Evolutionary conservation across 176 grass and related monocot genomes (phyloP).

Genomic region (Paspalum vaginatum): DNA sequence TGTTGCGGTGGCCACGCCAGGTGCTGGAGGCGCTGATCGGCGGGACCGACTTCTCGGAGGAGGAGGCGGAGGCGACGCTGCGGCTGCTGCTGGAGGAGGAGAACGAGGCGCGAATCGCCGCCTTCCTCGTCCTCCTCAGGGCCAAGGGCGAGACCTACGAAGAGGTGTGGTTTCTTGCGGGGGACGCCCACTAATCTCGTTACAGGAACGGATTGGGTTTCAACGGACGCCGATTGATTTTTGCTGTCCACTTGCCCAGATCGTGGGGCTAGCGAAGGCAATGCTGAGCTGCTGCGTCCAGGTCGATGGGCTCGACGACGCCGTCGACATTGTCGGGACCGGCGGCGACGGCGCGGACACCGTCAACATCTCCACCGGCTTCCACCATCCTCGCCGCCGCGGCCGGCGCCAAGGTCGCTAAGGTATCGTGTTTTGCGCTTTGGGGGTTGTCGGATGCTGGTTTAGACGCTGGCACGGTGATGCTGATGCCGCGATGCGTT

Average conservation of each 20-base stretch:
- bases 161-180: conserved; percentile 45
- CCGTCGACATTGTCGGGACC: conserved; percentile 92
- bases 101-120: conserved; percentile 78
- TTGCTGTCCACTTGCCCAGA: conserved; percentile 38
- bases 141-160: conserved; percentile 97
- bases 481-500: conserved; percentile 1
- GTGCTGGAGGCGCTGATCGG: conserved; percentile 79
- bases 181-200: background rate
- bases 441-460: background rate
- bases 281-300: conserved; percentile 69
- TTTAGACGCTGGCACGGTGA: background rate
- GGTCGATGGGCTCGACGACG: conserved; percentile 68
- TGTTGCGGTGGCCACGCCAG: conserved; percentile 37
- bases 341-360: conserved; percentile 90
- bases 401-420: conserved; percentile 83
- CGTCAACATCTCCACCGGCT: conserved; percentile 98
- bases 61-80: conserved; percentile 74
- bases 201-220: background rate
- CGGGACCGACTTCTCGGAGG: conserved; percentile 74
- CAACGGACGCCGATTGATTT: background rate
- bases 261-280: conserved; percentile 84
- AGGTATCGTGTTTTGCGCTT: conserved; percentile 40
- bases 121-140: conserved; percentile 92
- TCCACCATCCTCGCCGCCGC: conserved; percentile 85
- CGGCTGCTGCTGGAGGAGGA: conserved; percentile 63